Base-by-base conservation (phyloP, 306 rosid genomes). In the Quercus ilex region DNA sequence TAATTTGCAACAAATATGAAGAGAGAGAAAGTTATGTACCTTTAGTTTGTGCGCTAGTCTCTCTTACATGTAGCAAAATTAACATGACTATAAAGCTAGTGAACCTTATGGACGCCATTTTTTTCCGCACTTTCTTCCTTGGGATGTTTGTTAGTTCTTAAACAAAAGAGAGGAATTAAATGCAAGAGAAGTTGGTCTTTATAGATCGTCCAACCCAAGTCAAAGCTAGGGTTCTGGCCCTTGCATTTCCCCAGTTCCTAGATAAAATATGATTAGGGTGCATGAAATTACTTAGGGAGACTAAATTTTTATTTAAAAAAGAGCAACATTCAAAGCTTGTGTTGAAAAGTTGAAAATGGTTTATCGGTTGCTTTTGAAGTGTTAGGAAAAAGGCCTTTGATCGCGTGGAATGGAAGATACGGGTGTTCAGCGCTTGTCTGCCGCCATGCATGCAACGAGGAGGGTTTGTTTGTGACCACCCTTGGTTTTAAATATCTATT, bases 391-490 rank as follows among this genome's bases (percentile, higher is more conserved):
- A 81, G 77, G 64, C 28, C 26, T 73, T 15, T 79, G 84, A 81
- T 74, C 81, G 88, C 91, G 89, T 88, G 91, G 83, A 85, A 86
- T 77, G 80, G 86, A 82, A 87, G 87, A 88, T 80, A 78, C 82
- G 60, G 60, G 78, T 90, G 92, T 84, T 91, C 90, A 76, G 77
- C 85, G 84, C 90, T 70, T 85, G 95, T 88, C 95, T 87, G 88
- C 86, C 90, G 87, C 86, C 91, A 78, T 87, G 86, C 92, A 87
- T 80, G 91, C 89, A 80, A 81, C 84, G 76, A 80, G 82, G 79
- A 68, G 64, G 67, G 69, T 55, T 64, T 81, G 63, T 78, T 69
- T 53, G 31, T 49, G 75, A 62, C 70, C 28, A 12, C 13, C 71
- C 23, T 65, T 17, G 71, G 71, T 12, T 65, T 65, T 8, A 0